Base-by-base conservation (phyloP, 2,329 filamentous ascomycete genomes). In the Apiospora phragmitis region DNA sequence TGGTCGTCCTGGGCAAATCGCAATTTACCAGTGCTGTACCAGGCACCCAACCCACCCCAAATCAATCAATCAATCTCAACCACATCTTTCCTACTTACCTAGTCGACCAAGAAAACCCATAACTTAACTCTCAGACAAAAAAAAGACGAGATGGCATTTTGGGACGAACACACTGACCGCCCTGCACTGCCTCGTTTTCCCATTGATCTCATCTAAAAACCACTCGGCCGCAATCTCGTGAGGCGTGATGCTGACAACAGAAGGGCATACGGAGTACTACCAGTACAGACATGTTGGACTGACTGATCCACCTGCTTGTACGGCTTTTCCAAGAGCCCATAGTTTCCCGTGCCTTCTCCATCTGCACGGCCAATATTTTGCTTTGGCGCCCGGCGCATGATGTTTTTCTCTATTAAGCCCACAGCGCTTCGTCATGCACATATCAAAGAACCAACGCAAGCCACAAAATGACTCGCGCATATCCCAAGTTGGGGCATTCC, bases 381-480 rank as follows among this genome's bases (percentile, higher is more conserved):
- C 55, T 38, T 38, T 62, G 32, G 55, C 55, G 55, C 29, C 55
- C 55, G 55, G 55, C 32, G 55, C 55, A 62, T 62, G 55, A 62
- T 62, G 32, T 4, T 62, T 35, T 62, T 38, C 55, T 38, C 32
- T 62, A 62, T 62, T 62, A 62, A 38, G 32, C 55, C 55, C 55
- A 38, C 55, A 38, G 55, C 55, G 18, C 55, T 62, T 59, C 55
- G 55, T 62, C 55, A 62, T 62, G 55, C 55, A 62, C 55, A 62
- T 62, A 62, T 38, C 55, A 62, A 62, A 38, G 55, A 38, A 11
- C 55, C 55, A 62, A 62, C 55, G 32, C 55, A 62, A 62, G 55
- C 55, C 55, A 62, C 55, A 62, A 62, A 62, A 62, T 62, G 55
- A 62, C 55, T 62, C 55, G 55, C 51, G 29, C 55, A n/a, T 29